Evolutionary conservation across 192 early-diverging fungal genomes (phyloP).

Genomic region (Mycoemilia scoparia): DNA sequence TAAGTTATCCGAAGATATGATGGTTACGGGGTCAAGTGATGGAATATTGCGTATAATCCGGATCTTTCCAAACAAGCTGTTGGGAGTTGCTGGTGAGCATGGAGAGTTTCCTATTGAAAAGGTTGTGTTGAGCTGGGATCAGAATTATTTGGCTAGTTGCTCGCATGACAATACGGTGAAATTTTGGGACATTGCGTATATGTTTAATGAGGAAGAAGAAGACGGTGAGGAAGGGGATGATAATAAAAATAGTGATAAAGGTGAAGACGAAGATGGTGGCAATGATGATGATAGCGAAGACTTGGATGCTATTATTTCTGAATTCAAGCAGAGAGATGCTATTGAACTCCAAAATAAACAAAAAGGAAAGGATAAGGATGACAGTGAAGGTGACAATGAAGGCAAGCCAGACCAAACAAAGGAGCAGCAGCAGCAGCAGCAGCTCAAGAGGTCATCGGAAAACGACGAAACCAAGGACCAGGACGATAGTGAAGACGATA

Average conservation of each 20-base stretch:
- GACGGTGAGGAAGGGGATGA: conserved; percentile 23
- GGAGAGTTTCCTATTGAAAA: conserved; percentile 79
- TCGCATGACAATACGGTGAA: conserved; percentile 73
- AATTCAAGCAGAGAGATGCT: conserved; percentile 18
- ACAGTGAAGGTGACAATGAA: conserved; percentile 21
- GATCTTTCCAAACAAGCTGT: conserved; percentile 78
- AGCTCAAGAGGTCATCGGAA: not conserved
- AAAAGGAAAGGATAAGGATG: conserved; percentile 5
- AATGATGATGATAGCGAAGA: conserved; percentile 1
- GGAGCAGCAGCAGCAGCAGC: not conserved
- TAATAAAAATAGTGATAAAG: too few species aligned
- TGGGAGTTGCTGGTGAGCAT: conserved; percentile 80
- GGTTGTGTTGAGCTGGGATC: conserved; percentile 49
- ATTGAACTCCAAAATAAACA: conserved; percentile 26
- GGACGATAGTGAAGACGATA: not conserved
- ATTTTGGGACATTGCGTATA: conserved; percentile 69
- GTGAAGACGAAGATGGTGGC: not conserved
- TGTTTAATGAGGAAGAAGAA: conserved; percentile 32
- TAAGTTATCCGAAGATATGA: conserved; percentile 64
- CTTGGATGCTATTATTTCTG: too few species aligned
- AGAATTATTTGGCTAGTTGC: conserved; percentile 56
- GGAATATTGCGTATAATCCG: conserved; percentile 73
- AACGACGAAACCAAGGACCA: not conserved
- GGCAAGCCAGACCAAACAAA: conserved; percentile 19
- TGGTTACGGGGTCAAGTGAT: conserved; percentile 83